Percentiles rank a stretch among this genome's conserved stretches.
These are phyloP conservation scores for Hevea brasiliensis DNA, from an alignment of 345 rosid genomes.

Conservation along the genomic window DNA sequence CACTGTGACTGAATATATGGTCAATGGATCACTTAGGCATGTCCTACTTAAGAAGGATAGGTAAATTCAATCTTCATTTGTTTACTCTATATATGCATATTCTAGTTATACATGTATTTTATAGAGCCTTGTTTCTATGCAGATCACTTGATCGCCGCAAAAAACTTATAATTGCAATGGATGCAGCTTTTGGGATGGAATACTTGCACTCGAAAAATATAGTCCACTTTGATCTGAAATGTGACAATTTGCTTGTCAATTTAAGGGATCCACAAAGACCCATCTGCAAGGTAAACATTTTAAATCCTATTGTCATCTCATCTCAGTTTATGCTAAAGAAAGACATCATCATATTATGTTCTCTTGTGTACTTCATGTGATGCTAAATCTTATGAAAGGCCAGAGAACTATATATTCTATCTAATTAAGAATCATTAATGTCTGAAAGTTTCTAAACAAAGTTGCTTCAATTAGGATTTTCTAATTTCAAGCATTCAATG, in stretches of 20 bases:
- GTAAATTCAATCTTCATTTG: slow-evolving; percentile 26
- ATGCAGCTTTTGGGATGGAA: slow-evolving; percentile 84
- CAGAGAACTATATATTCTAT: neutral
- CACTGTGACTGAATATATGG: slow-evolving; percentile 74
- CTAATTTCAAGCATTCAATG: neutral
- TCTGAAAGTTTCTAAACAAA: neutral
- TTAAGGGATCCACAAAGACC: slow-evolving; percentile 64
- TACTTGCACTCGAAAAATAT: slow-evolving; percentile 66
- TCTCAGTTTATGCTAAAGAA: neutral
- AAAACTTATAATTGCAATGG: slow-evolving; percentile 66
- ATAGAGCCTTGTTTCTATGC: slow-evolving; percentile 18
- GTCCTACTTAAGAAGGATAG: slow-evolving; percentile 59
- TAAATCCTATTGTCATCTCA: neutral
- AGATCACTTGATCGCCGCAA: slow-evolving; percentile 53
- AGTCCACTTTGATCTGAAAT: slow-evolving; percentile 71
- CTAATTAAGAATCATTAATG: neutral
- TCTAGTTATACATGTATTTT: slow-evolving; percentile 3
- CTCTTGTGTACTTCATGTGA: neutral
- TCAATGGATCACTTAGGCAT: slow-evolving; percentile 74
- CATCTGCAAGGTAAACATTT: slow-evolving; percentile 56
- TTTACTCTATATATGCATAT: slow-evolving; percentile 6
- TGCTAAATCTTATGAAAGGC: slow-evolving; percentile 1
- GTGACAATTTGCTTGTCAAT: slow-evolving; percentile 66
- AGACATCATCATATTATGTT: neutral
- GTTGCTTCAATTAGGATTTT: slow-evolving; percentile 5